phyloP scores from a whole-genome alignment of 2,329 filamentous ascomycete species.

The Emericellopsis cladophorae region DNA sequence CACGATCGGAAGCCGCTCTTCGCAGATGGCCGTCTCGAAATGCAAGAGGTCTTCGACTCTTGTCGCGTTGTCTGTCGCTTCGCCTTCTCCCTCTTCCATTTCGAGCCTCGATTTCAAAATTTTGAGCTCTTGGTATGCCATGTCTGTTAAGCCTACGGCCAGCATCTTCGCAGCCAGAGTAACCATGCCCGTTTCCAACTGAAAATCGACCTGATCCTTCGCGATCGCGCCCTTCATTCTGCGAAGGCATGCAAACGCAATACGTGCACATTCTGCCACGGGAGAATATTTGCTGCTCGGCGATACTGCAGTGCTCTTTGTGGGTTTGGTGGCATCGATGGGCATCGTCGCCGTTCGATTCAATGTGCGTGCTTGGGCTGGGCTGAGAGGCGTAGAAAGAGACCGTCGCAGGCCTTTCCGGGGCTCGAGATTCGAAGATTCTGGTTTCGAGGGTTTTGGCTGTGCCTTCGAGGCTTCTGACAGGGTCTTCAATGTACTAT shows the following conservation, averaged over 20 bases:
- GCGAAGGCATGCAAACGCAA: slow-evolving; percentile 54
- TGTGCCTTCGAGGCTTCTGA: slow-evolving; percentile 49
- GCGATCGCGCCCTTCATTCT: slow-evolving; percentile 40
- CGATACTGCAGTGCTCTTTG: slow-evolving; percentile 10
- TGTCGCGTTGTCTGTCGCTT: slow-evolving; percentile 18
- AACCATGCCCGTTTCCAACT: slow-evolving; percentile 63
- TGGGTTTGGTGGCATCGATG: slow-evolving; percentile 18
- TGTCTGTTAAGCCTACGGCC: slow-evolving; percentile 48
- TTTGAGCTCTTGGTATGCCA: slow-evolving; percentile 56
- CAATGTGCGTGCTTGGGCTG: slow-evolving; percentile 46
- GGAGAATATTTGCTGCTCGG: slow-evolving; percentile 33
- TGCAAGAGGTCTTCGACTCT: slow-evolving; percentile 46
- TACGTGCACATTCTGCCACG: slow-evolving; percentile 55
- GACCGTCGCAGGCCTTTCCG: slow-evolving; percentile 37
- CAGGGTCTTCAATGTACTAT: slow-evolving; percentile 55
- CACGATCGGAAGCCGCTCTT: slow-evolving; percentile 37
- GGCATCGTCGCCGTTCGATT: slow-evolving; percentile 48
- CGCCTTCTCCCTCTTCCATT: slow-evolving; percentile 1
- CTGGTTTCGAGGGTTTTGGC: slow-evolving; percentile 14
- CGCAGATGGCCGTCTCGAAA: slow-evolving; percentile 35
- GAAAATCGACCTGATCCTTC: slow-evolving; percentile 45
- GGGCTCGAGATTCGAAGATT: slow-evolving; percentile 16
- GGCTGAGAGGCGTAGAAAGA: slow-evolving; percentile 44
- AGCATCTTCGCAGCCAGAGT: slow-evolving; percentile 56
- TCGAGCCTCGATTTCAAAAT: slow-evolving; percentile 53